A percentile compares a stretch with the other conserved stretches of the same genome.
Evolutionary conservation across 768 basidiomycete species (phyloP).

Genomic region (Rhizopogon roseolus): DNA sequence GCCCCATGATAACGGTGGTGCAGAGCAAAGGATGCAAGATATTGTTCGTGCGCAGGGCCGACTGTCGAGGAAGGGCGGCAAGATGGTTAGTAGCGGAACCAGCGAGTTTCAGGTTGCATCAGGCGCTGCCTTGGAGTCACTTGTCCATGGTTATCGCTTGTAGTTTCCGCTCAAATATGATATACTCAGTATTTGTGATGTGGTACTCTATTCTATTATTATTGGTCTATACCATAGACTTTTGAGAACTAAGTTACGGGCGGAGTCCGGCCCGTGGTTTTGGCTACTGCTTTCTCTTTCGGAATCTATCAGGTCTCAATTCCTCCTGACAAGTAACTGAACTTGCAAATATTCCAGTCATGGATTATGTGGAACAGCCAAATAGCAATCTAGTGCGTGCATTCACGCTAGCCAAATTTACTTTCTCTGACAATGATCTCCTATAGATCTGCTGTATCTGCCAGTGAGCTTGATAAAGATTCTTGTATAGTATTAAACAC

Average conservation of each 20-base stretch:
- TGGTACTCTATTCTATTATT: neutral
- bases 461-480: slow-evolving; percentile 34
- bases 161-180: neutral
- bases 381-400: slow-evolving; percentile 64
- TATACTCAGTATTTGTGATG: neutral
- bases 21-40: slow-evolving; percentile 82
- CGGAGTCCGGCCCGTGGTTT: too few species aligned
- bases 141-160: slow-evolving; percentile 32
- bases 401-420: neutral
- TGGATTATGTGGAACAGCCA: slow-evolving; percentile 54
- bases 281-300: too few species aligned
- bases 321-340: too few species aligned
- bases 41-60: slow-evolving; percentile 82
- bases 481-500: slow-evolving; percentile 8
- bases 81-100: slow-evolving; percentile 60
- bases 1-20: slow-evolving; percentile 33
- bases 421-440: slow-evolving; percentile 5
- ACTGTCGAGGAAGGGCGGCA: slow-evolving; percentile 73
- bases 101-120: slow-evolving; percentile 79
- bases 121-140: slow-evolving; percentile 55
- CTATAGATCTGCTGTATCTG: slow-evolving; percentile 76
- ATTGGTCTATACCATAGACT: too few species aligned
- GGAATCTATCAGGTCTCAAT: too few species aligned
- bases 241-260: too few species aligned
- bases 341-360: neutral